Conservation (phyloP, 2,329 filamentous ascomycete genomes). For the Fusarium caatingaense region DNA sequence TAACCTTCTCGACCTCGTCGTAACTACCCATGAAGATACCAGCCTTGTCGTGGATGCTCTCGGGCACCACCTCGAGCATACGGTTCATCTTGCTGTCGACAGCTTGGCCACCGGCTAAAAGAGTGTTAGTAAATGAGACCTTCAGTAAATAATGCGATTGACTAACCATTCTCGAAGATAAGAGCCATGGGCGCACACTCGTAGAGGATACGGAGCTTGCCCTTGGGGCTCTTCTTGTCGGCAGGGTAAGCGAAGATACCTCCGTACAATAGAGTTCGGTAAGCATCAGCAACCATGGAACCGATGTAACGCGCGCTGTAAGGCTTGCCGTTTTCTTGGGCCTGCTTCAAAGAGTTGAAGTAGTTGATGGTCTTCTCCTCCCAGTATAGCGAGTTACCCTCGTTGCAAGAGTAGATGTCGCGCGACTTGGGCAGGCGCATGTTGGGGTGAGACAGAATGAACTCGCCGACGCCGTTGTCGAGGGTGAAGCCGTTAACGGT, state of each 20-base stretch:
- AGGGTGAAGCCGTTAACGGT: constrained; percentile 97
- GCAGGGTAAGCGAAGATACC: constrained; percentile 98
- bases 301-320: constrained; percentile 97
- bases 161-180: constrained; percentile 96
- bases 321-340: constrained; percentile 80
- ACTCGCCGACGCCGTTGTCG: constrained; percentile 96
- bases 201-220: constrained; percentile 96
- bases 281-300: constrained; percentile 98
- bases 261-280: constrained; percentile 93
- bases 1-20: constrained; percentile 96
- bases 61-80: constrained; percentile 89
- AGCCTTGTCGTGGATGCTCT: constrained; percentile 93
- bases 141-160: background rate
- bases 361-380: constrained; percentile 87
- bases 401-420: constrained; percentile 97
- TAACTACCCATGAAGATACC: constrained; percentile 97
- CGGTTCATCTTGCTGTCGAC: constrained; percentile 90
- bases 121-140: constrained; percentile 43
- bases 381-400: constrained; percentile 98
- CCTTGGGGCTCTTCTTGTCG: constrained; percentile 98
- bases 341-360: constrained; percentile 88
- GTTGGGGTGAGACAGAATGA: constrained; percentile 96
- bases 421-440: constrained; percentile 87
- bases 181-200: constrained; percentile 99
- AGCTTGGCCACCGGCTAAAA: constrained; percentile 86